Evolutionary conservation across 2,329 filamentous ascomycete genomes (phyloP), one percentile per base, ranked within the genome.

Genomic region (Claviceps sp.): DNA sequence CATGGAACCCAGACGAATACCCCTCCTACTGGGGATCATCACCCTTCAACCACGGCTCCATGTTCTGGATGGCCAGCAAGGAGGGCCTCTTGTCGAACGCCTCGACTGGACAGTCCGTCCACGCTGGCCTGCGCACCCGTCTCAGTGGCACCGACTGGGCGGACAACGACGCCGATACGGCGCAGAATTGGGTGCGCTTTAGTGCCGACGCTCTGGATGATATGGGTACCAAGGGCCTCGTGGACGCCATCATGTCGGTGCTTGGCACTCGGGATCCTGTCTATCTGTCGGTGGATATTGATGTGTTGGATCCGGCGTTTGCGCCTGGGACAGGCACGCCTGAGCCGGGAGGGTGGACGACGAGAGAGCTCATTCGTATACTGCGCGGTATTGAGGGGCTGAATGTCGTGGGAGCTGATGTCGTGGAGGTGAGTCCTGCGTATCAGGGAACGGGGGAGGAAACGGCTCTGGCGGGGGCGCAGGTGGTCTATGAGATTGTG

Each of bases 321-420:
- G 68, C 68, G 2, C 87, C 88, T 0, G 87, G 85, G 2, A 95
- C 89, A 0, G 90, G 89, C 1, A 95, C 89, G 0, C 89, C 89
- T 0, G 89, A 95, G 71, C 85, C 89, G 0, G 89, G 90, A 53
- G 89, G 89, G 40, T 95, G 89, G 89, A 93, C 87, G 5, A 94
- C 86, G 19, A 75, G 89, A 50, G 90, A 95, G 72, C 73, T 95
- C 59, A 91, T 95, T 57, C 75, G 85, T 13, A 88, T 95, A 53
- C 68, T 95, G 64, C 74, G 89, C 37, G 89, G 87, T 0, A 78
- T 95, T 43, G 89, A 95, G 70, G 78, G 74, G 0, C 66, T 95
- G 64, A 95, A 95, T 63, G 70, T 95, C 4, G 87, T 95, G 3
- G 90, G 89, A 1, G 90, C 89, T 0, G 90, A 95, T 68, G 80